Percentiles rank a stretch among this genome's conserved stretches.
Conservation (phyloP, 306 rosid genomes). For the Vigna nakashimae region DNA sequence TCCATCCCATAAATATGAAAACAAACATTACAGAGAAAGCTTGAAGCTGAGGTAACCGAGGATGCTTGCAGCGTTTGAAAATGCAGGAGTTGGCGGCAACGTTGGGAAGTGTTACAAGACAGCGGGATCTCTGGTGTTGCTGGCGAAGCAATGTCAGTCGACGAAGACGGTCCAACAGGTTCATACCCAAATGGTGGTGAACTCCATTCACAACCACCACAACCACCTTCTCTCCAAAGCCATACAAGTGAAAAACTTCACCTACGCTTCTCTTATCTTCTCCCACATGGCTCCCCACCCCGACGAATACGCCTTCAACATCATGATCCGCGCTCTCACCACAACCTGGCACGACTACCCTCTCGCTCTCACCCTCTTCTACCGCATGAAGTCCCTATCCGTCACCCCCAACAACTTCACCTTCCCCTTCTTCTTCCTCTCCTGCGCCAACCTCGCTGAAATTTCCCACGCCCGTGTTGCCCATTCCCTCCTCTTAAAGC, state of each 20-base stretch:
- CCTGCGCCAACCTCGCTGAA: conserved; percentile 66
- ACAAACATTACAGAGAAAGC: no score
- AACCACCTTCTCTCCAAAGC: conserved; percentile 70
- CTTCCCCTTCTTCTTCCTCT: conserved; percentile 81
- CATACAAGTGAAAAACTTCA: conserved; percentile 61
- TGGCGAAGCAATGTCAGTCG: conserved; percentile 60
- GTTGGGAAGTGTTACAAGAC: not conserved
- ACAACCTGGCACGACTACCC: conserved; percentile 71
- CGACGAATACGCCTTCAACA: conserved; percentile 75
- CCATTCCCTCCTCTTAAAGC: conserved; percentile 58
- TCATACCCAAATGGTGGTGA: conserved; percentile 75
- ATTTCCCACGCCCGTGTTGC: conserved; percentile 53
- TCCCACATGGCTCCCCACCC: conserved; percentile 60
- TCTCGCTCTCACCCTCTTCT: conserved; percentile 61
- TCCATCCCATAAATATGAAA: no score
- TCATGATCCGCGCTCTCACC: conserved; percentile 88
- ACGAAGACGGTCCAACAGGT: conserved; percentile 57
- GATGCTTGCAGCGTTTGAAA: conserved; percentile 9
- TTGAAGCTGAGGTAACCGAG: not conserved
- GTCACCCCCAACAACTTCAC: conserved; percentile 67
- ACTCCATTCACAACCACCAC: conserved; percentile 68
- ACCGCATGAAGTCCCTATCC: conserved; percentile 60
- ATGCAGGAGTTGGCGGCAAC: not conserved
- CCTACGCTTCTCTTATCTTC: conserved; percentile 65
- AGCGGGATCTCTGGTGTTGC: conserved; percentile 42